Base-by-base conservation (phyloP, 305 asterid genomes). In the Fraxinus latifolia region DNA sequence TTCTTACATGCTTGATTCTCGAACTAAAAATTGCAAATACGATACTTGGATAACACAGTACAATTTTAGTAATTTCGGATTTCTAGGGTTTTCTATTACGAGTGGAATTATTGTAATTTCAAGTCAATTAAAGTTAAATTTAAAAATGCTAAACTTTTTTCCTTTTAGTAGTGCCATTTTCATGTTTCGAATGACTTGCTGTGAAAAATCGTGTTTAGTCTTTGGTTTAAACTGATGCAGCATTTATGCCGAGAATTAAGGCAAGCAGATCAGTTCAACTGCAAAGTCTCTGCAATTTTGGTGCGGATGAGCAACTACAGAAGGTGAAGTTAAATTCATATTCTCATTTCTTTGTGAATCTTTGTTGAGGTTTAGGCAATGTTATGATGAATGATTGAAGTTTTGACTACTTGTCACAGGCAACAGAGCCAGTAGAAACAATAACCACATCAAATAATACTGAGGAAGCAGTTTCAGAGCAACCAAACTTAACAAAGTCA, bases 191-290 rank as follows among this genome's bases (percentile, higher is more conserved):
- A 44, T 65, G 81, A 67, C 39, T 83, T 34, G 75, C 71, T 74
- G 29, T 83, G 82, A 55, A 53, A 67, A 80, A 70, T 80, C 76
- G 80, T 80, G 83, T 77, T 82, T 76, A 33, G 39, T 79, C 74
- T 77, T 37, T n/a, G 82, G 33, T 80, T 77, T 60, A 23, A 34
- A 3, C 33, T 74, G 6, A 72, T 90, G 91, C 93, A 95, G 99
- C 99, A 79, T 91, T 86, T 86, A 91, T 92, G 96, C 91, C 92
- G 65, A 91, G 90, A 90, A 94, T 95, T 74, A 95, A 90, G 87
- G 86, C 92, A 67, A 79, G 74, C 76, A 94, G 99, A 89, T 76
- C 88, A 34, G 85, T 87, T 82, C 90, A 89, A 71, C 87, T 81
- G 31, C 92, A 93, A 50, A 89, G 83, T 76, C 87, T 92, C 36